phyloP scores from a whole-genome alignment of 2,329 filamentous ascomycete genomes.

The Curvularia spicifera region DNA sequence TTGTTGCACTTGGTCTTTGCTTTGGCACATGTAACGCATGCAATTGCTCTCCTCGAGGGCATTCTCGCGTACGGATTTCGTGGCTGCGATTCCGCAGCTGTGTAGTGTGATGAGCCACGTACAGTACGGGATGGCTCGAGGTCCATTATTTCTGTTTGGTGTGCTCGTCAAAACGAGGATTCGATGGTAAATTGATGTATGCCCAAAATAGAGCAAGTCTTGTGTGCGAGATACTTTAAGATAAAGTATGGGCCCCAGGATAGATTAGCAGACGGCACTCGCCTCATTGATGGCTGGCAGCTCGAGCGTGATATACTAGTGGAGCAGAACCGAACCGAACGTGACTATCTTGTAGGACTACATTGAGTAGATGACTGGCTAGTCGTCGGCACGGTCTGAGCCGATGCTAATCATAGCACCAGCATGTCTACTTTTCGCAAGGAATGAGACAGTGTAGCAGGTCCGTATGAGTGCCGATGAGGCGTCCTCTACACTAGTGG shows the following conservation, averaged over 20 bases:
- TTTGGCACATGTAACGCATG: slow-evolving; percentile 49
- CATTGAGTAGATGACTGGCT: slow-evolving; percentile 36
- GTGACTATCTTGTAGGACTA: slow-evolving; percentile 24
- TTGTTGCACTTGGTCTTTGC: slow-evolving; percentile 51
- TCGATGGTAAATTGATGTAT: not conserved
- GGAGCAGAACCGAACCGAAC: slow-evolving; percentile 27
- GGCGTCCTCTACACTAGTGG: slow-evolving; percentile 17
- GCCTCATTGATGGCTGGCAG: slow-evolving; percentile 6
- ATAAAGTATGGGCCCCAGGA: not conserved
- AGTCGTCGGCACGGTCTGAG: slow-evolving; percentile 29
- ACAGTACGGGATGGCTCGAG: slow-evolving; percentile 19
- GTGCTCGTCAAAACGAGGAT: slow-evolving; percentile 16
- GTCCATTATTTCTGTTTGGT: slow-evolving; percentile 23
- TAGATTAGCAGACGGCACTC: not conserved
- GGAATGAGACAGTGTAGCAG: slow-evolving; percentile 28
- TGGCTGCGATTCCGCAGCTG: slow-evolving; percentile 21
- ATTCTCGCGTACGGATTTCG: slow-evolving; percentile 42
- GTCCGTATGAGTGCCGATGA: slow-evolving; percentile 22
- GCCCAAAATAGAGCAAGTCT: slow-evolving; percentile 2
- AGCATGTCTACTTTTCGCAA: slow-evolving; percentile 27
- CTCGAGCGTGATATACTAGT: slow-evolving; percentile 38
- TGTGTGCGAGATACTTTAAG: not conserved
- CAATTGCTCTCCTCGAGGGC: slow-evolving; percentile 46
- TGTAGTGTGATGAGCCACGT: slow-evolving; percentile 20
- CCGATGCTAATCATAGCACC: slow-evolving; percentile 24